Base-by-base conservation (phyloP, 352 stramenopile genomes). In the Pythium phragmiticola region DNA sequence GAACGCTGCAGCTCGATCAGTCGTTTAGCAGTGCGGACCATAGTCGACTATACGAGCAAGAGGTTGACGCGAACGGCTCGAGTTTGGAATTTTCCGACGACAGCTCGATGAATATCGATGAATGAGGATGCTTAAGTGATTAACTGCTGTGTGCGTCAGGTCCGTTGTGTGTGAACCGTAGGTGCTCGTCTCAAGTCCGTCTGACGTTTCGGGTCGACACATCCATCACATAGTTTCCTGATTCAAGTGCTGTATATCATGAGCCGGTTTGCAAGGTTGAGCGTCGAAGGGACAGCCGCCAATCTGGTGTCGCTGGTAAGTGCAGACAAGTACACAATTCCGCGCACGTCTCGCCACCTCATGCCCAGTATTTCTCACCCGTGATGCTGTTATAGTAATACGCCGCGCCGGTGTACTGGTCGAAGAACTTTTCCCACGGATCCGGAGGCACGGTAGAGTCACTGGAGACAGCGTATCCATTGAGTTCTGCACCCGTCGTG, bases 311-410 rank as follows among this genome's bases (percentile, higher is more conserved):
- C 4, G 0, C 26, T 30, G 26, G 26, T 30, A 30, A 30, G 26
- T 30, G 26, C 26, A 5, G 26, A 30, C 26, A 30, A 30, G 26
- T 30, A 30, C 26, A 30, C 26, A 3, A 30, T 30, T 30, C 26
- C 26, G 26, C 26, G 26, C 26, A 30, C 4, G 26, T 30, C 26
- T 30, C 26, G 26, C 26, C 26, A 30, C 26, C 26, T 70, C 64
- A 89, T 39, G 82, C 87, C 87, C 87, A 96, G 62, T 89, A 93
- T 46, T 82, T 74, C 53, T 96, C 87, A 34, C 86, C 87, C 23
- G 87, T 96, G 64, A 92, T 74, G 71, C 72, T 88, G 74, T 96
- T 96, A 78, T 93, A 96, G 72, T 92, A 96, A 66, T 95, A 96
- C 3, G 84, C 76, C 13, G 84, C 78, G 13, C 87, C 87, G 0